Evolutionary conservation across 176 grass and related monocot genomes (phyloP), one percentile per base, ranked within the genome.

Genomic region (Musa beccarii): DNA sequence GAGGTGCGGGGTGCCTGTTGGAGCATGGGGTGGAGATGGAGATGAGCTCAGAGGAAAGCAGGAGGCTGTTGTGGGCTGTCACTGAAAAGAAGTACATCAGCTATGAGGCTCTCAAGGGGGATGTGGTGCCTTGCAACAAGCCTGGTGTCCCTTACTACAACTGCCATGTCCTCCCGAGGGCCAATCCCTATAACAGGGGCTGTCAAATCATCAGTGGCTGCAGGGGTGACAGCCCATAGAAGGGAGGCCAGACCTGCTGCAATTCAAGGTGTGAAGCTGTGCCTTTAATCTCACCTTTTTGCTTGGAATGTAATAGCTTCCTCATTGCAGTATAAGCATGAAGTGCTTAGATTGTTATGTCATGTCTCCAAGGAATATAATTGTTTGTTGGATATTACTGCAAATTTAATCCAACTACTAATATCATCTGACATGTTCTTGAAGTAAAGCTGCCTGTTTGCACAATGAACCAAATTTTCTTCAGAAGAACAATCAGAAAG

Each of bases 121-220:
- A 97, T 63, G 81, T 79, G 52, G 90, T 97, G 82, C 90, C 93
- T 52, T 97, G 93, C 74, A 86, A 76, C 2, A 89, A 82, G 52
- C 84, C 86, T 11, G 93, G 93, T 10, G 87, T 97, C 51, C 88
- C 93, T 12, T 97, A 97, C 84, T 97, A 97, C 85, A 97, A 97
- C 84, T 97, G 93, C 86, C 84, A 87, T 81, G 78, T 85, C 73
- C 83, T 74, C n/a, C 91, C 90, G 16, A 87, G 51, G 0, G 81
- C 90, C 79, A 93, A 88, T 79, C 88, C 88, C 21, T 97, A 93
- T 85, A 85, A 76, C 61, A 85, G 90, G 75, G 93, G 89, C 0
- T 93, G 88, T 64, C 87, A 97, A 82, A 92, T 83, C 84, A 97
- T 97, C 84, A 88, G 89, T 49, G 76, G 82, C 66, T 96, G 92